A percentile compares a stretch with the other conserved stretches of the same genome.
phyloP scores from a whole-genome alignment of 345 rosid species.

The Noccaea caerulescens region DNA sequence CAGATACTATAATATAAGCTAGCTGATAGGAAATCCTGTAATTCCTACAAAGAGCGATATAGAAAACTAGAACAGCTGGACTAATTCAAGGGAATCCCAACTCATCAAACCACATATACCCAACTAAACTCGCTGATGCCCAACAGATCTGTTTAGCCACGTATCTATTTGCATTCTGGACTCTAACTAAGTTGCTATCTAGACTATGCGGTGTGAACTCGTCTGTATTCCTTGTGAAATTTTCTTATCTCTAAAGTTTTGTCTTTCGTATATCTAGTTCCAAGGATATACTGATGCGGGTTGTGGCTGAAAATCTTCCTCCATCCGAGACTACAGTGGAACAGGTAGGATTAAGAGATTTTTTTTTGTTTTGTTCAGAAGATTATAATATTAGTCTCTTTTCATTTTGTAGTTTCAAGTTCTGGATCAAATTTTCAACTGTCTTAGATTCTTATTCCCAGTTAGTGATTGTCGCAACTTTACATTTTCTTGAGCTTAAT shows the following conservation, averaged over 20 bases:
- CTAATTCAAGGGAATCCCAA: not conserved
- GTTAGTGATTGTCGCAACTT: not conserved
- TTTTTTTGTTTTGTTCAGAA: not conserved
- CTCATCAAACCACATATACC: constrained; percentile 20
- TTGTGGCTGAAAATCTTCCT: constrained; percentile 77
- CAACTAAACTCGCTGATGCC: not conserved
- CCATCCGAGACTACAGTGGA: constrained; percentile 78
- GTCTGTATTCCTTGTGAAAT: constrained; percentile 20
- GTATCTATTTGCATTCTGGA: not conserved
- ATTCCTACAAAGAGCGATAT: not conserved
- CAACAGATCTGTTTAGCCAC: not conserved
- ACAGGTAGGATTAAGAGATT: constrained; percentile 55
- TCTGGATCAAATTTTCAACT: not conserved
- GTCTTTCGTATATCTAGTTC: constrained; percentile 57
- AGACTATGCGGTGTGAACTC: constrained; percentile 1
- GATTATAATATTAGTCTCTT: constrained; percentile 20
- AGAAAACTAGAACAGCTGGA: constrained; percentile 4
- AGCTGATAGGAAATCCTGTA: not conserved
- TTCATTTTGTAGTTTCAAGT: constrained; percentile 10
- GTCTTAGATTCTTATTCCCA: constrained; percentile 6
- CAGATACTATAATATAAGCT: constrained; percentile 13
- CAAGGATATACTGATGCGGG: constrained; percentile 97
- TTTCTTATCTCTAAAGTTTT: constrained; percentile 8
- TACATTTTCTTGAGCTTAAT: constrained; percentile 14
- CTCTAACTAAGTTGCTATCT: constrained; percentile 14